Base-by-base conservation (phyloP, 257 asterid genomes). In the Haberlea rhodopensis region DNA sequence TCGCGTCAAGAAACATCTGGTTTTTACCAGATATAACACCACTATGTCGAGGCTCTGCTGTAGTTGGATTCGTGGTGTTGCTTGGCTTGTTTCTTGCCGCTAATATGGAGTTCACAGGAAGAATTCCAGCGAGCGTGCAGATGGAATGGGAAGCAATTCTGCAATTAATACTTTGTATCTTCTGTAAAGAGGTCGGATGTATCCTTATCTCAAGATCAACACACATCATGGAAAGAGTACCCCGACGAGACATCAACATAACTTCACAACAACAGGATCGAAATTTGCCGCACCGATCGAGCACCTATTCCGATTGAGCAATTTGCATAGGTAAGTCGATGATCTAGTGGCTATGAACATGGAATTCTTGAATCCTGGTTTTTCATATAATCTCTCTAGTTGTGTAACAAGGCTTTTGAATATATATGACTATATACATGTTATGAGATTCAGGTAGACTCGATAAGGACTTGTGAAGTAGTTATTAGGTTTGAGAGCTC, bases 91-190 rank as follows among this genome's bases (percentile, higher is more conserved):
- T 90, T 27, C 95, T 94, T 31, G 99, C 99, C 1, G 96, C 97
- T 60, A 94, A 94, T 73, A 89, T 94, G 96, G 97, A 94, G 75
- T 89, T 87, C 80, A 82, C 86, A 13, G 99, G 96, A 67, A 87
- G 82, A 79, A 82, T 94, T 66, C 99, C 99, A 0, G 86, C 84
- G 68, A 95, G 95, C 9, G 57, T 87, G 34, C 97, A 94, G 89
- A 78, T 89, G 66, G 97, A 94, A 29, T 94, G 99, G 99, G 99
- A 94, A 71, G 99, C 99, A 71, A 83, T 89, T 69, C 84, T 94
- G 23, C 87, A 86, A 70, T 75, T 5, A 65, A 49, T 67, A 77
- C 62, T 94, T 89, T 26, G 66, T 82, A 23, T 76, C 76, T 48
- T 79, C 90, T 6, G 79, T 84, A 8, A 83, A 80, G 81, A 86